These are phyloP conservation scores for Pulveroboletus frians DNA, from an alignment of 768 basidiomycete species.

Conservation along the genomic window DNA sequence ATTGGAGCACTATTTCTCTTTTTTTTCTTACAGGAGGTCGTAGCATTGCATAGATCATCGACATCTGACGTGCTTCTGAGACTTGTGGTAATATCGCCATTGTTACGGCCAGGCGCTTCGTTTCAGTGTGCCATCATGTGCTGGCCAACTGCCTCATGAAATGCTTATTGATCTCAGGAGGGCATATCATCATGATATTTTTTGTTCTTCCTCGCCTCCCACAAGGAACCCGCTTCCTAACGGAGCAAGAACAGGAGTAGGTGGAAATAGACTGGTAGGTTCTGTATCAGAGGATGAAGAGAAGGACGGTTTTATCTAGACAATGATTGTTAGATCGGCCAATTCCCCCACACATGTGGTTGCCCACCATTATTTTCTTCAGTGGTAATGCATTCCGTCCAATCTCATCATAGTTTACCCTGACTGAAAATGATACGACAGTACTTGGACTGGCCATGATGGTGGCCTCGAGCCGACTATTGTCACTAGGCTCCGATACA, in stretches of 20 bases:
- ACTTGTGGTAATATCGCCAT: no score
- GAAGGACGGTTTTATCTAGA: constrained; percentile 50
- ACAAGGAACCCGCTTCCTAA: constrained; percentile 45
- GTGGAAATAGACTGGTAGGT: constrained; percentile 29
- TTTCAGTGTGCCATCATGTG: no score
- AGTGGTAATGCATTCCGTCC: constrained; percentile 35
- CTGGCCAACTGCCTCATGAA: no score
- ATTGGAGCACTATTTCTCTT: constrained; percentile 41
- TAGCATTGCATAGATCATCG: constrained; percentile 16
- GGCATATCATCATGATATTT: constrained; percentile 53
- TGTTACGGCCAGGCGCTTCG: no score
- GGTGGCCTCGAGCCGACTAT: constrained; percentile 69
- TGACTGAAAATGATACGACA: constrained; percentile 1
- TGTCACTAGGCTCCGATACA: constrained; percentile 56
- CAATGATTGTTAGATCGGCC: constrained; percentile 45
- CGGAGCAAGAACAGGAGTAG: constrained; percentile 43
- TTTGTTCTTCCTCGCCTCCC: constrained; percentile 45
- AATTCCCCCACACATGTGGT: constrained; percentile 51
- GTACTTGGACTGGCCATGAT: constrained; percentile 16
- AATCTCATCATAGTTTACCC: background rate
- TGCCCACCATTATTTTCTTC: constrained; percentile 48
- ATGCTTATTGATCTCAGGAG: constrained; percentile 30
- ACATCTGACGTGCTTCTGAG: background rate
- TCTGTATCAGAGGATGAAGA: constrained; percentile 39
- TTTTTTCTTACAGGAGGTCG: constrained; percentile 30